Evolutionary conservation across 2,329 filamentous ascomycete species (phyloP), one percentile per base, ranked within the genome.

Genomic region (Penicillium sp.): DNA sequence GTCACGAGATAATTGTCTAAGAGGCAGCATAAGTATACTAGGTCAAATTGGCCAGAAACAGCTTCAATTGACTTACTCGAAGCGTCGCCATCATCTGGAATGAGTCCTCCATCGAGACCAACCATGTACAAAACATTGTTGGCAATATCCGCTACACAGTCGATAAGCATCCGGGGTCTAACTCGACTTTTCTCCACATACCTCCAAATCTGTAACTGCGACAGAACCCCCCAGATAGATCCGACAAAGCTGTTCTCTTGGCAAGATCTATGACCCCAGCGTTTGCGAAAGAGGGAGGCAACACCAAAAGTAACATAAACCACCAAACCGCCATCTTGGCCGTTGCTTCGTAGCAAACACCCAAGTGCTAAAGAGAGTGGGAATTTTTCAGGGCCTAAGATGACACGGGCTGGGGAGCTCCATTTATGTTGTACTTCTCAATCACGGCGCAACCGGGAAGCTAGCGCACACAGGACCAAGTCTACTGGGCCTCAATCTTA

Each of bases 181-280:
- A 26, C 13, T 29, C 10, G 10, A 29, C 28, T 29, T 29, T 29
- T 12, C n/a, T n/a, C 4, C 15, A 24, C 52, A 10, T 54, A 56
- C 52, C 46, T 13, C 52, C 52, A 41, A 56, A 54, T 15, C 43
- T 45, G 12, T 39, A 56, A 40, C 44, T 56, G n/a, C 54, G 54
- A 47, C 52, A 54, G 26, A 58, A 57, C 34, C 54, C 54, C 24
- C 39, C 39, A 9, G 39, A 41, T 28, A 41, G 17, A 31, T 41
- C 39, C 17, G 39, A 41, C 39, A 41, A 24, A 28, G 29, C 24
- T n/a, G 39, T 28, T 31, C 39, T 24, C n/a, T 8, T 28, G 17
- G 39, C 39, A 5, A 29, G 39, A 29, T 41, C 17, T n/a, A 41
- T 41, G 26, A 41, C 24, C 6, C 39, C 15, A 29, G 39, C 24